phyloP scores from a whole-genome alignment of 768 basidiomycete species.

The Agaricus blazei region DNA sequence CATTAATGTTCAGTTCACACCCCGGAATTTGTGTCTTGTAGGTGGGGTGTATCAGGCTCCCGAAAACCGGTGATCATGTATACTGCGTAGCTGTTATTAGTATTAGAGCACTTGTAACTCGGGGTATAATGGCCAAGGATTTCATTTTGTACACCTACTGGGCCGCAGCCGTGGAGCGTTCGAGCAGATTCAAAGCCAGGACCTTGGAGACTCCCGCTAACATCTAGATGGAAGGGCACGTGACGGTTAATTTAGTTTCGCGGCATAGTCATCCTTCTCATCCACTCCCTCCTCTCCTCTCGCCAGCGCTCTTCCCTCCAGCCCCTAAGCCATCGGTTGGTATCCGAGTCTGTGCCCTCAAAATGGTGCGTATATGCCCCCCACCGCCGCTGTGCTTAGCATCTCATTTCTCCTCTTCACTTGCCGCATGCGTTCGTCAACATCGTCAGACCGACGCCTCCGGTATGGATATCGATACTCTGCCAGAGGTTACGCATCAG shows the following conservation, averaged over 20 bases:
- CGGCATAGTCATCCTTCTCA: slow-evolving; percentile 7
- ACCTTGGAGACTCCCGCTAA: no score
- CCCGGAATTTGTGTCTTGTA: slow-evolving; percentile 88
- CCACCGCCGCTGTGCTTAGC: background rate
- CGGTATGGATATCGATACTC: slow-evolving; percentile 9
- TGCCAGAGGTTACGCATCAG: background rate
- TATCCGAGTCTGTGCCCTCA: slow-evolving; percentile 4
- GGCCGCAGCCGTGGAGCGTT: no score
- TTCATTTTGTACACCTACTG: no score
- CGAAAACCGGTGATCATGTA: slow-evolving; percentile 32
- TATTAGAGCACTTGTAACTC: background rate
- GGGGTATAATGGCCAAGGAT: no score
- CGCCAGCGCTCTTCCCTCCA: slow-evolving; percentile 1
- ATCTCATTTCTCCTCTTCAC: background rate
- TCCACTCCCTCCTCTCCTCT: slow-evolving; percentile 1
- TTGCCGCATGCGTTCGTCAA: background rate
- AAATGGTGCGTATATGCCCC: background rate
- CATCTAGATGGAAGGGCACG: background rate
- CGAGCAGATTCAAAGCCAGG: no score
- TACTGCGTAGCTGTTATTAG: background rate
- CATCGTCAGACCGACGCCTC: slow-evolving; percentile 3
- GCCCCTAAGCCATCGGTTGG: slow-evolving; percentile 1
- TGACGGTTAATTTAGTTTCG: slow-evolving; percentile 12
- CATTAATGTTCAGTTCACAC: slow-evolving; percentile 88
- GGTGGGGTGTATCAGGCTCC: slow-evolving; percentile 70